Evolutionary conservation across 2,329 filamentous ascomycete species (phyloP).

Genomic region (Exophiala xenobiotica): DNA sequence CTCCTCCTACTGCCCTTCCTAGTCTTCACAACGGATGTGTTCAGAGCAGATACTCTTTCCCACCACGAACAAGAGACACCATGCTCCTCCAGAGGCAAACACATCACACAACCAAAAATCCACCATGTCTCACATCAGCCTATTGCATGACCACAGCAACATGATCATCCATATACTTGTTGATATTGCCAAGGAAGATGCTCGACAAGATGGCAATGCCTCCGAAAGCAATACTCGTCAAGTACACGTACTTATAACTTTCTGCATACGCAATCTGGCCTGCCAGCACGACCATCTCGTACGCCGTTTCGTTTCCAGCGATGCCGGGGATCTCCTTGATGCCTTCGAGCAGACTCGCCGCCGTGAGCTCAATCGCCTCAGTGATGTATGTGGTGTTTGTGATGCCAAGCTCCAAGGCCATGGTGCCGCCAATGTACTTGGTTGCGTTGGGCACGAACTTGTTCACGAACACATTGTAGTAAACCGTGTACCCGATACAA

Average conservation of each 20-base stretch:
- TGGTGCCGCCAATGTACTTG: constrained; percentile 52
- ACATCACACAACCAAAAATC: background rate
- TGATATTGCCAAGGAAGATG: constrained; percentile 60
- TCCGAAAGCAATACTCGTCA: constrained; percentile 63
- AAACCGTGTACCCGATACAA: constrained; percentile 61
- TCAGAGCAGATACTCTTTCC: no score
- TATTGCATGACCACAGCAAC: constrained; percentile 52
- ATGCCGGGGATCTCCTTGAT: constrained; percentile 53
- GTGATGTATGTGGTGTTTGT: constrained; percentile 48
- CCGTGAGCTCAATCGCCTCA: constrained; percentile 55
- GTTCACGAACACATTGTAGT: constrained; percentile 53
- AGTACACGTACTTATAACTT: constrained; percentile 62
- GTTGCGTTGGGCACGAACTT: constrained; percentile 48
- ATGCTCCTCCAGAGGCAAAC: no score
- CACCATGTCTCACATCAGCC: background rate
- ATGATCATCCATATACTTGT: constrained; percentile 58
- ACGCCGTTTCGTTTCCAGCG: constrained; percentile 47
- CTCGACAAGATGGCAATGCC: constrained; percentile 56
- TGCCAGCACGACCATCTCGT: constrained; percentile 54
- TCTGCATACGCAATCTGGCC: constrained; percentile 58
- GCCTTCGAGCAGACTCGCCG: constrained; percentile 53
- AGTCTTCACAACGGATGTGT: no score
- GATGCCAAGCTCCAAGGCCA: constrained; percentile 52
- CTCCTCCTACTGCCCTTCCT: no score
- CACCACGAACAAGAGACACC: no score